Conservation (phyloP, 78 protist species). For the Ministeria vibrans region DNA sequence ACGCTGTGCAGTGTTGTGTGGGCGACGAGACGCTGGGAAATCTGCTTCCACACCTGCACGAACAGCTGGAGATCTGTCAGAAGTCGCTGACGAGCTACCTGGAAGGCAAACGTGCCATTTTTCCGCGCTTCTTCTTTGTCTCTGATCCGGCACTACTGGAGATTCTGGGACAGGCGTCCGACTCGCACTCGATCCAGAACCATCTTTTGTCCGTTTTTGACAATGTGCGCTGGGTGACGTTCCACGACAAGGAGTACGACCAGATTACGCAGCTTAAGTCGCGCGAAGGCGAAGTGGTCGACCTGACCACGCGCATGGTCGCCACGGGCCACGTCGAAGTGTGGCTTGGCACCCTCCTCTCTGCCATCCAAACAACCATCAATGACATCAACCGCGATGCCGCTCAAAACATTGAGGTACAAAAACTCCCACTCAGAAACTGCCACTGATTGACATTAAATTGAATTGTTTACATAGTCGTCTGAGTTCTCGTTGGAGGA, state of each 20-base stretch:
- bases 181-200: conserved; percentile 60
- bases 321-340: conserved; percentile 73
- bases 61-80: conserved; percentile 84
- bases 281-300: conserved; percentile 43
- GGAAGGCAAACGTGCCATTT: conserved; percentile 65
- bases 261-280: conserved; percentile 11
- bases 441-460: no score
- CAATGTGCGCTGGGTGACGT: conserved; percentile 31
- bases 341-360: conserved; percentile 69
- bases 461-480: not conserved
- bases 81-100: conserved; percentile 71
- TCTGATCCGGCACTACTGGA: conserved; percentile 80
- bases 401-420: no score
- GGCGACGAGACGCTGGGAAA: conserved; percentile 31
- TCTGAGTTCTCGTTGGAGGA: conserved; percentile 12
- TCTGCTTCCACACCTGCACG: conserved; percentile 60
- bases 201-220: conserved; percentile 66
- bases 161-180: conserved; percentile 75
- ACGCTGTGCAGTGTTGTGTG: conserved; percentile 40
- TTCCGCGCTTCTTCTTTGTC: conserved; percentile 89
- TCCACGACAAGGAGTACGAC: conserved; percentile 25
- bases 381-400: conserved; percentile 5
- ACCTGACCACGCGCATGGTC: conserved; percentile 32
- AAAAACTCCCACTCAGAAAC: no score
- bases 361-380: conserved; percentile 29